Evolutionary conservation across 768 basidiomycete species (phyloP).

Genomic region (Boletellus ananas): DNA sequence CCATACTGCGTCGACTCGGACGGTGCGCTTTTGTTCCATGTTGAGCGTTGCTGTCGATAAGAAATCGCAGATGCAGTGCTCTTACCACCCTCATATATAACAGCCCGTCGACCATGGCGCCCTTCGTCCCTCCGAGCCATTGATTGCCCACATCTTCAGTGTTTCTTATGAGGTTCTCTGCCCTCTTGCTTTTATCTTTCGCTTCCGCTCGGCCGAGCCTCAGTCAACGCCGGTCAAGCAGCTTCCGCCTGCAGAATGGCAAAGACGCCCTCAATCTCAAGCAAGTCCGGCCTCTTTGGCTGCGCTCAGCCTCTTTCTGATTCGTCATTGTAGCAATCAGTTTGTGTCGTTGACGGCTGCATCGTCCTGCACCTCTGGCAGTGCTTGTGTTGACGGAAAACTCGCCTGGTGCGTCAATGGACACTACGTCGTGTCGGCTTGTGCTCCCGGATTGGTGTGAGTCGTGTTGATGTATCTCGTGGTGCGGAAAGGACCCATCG

Average conservation of each 20-base stretch:
- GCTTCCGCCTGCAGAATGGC: slow-evolving; percentile 37
- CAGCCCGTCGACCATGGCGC: neutral
- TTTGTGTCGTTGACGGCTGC: slow-evolving; percentile 20
- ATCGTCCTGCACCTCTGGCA: slow-evolving; percentile 35
- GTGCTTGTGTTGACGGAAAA: slow-evolving; percentile 46
- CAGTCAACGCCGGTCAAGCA: slow-evolving; percentile 23
- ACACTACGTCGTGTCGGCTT: slow-evolving; percentile 28
- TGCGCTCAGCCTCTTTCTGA: neutral
- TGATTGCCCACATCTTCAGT: too few species aligned
- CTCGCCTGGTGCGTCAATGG: slow-evolving; percentile 59
- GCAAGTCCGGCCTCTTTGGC: slow-evolving; percentile 23
- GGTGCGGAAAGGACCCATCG: neutral
- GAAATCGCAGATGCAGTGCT: neutral
- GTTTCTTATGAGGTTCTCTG: slow-evolving; percentile 36
- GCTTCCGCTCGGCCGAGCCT: slow-evolving; percentile 37
- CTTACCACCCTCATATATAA: neutral
- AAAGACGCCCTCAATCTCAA: slow-evolving; percentile 41
- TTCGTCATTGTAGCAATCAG: slow-evolving; percentile 16
- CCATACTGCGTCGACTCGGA: slow-evolving; percentile 13
- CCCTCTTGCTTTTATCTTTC: slow-evolving; percentile 24
- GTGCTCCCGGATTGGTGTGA: slow-evolving; percentile 17
- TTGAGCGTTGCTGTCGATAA: neutral
- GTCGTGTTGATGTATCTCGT: neutral
- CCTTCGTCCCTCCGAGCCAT: slow-evolving; percentile 15
- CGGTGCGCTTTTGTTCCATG: slow-evolving; percentile 19